These are phyloP conservation scores for Scopulariopsis brevicaulis DNA, from an alignment of 2,329 filamentous ascomycete species.

Conservation along the genomic window DNA sequence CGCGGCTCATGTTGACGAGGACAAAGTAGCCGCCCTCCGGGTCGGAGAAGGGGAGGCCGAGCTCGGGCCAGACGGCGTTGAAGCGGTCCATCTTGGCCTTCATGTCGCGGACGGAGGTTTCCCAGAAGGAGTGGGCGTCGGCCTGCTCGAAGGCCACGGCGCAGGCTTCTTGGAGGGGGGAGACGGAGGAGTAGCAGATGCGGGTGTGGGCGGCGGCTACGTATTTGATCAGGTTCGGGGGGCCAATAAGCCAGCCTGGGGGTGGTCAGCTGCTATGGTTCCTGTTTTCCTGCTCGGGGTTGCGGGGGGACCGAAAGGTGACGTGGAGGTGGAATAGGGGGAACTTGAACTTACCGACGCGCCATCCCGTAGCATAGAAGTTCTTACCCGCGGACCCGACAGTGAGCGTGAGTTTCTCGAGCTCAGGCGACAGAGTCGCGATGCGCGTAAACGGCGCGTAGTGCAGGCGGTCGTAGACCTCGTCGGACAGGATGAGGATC, in stretches of 20 bases:
- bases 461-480: slow-evolving; percentile 90
- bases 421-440: slow-evolving; percentile 79
- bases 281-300: not conserved
- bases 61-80: slow-evolving; percentile 69
- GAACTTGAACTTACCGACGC: slow-evolving; percentile 44
- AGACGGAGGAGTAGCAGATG: slow-evolving; percentile 92
- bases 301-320: no score
- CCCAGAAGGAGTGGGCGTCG: slow-evolving; percentile 78
- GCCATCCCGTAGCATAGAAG: slow-evolving; percentile 97
- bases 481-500: slow-evolving; percentile 84
- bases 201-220: slow-evolving; percentile 87
- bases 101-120: slow-evolving; percentile 74
- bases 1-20: slow-evolving; percentile 82
- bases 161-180: slow-evolving; percentile 85
- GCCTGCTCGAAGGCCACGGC: slow-evolving; percentile 92
- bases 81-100: slow-evolving; percentile 78
- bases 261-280: not conserved
- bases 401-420: slow-evolving; percentile 79
- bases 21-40: slow-evolving; percentile 98
- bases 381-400: slow-evolving; percentile 96
- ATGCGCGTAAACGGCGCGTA: slow-evolving; percentile 93
- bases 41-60: slow-evolving; percentile 71
- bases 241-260: slow-evolving; percentile 78
- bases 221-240: slow-evolving; percentile 78
- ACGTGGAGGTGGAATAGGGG: not conserved